Evolutionary conservation across 2,329 filamentous ascomycete species (phyloP).

Genomic region (Verticillium zaregamsianum): DNA sequence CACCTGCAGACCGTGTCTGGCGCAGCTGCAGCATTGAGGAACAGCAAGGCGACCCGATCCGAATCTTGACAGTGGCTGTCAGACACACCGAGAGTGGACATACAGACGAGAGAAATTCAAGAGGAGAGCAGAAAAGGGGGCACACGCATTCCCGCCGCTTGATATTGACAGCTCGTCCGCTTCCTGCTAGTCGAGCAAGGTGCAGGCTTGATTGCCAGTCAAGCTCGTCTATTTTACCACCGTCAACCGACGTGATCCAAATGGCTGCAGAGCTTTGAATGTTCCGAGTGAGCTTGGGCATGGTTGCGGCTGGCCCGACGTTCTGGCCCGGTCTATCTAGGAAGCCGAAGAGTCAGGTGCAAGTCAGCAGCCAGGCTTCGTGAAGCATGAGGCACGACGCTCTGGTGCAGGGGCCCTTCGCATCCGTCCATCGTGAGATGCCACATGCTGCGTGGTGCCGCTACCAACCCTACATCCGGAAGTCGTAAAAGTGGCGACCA

Average conservation of each 20-base stretch:
- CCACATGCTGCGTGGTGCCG: neutral
- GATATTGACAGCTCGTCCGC: neutral
- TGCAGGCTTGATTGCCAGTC: neutral
- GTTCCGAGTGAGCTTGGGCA: neutral
- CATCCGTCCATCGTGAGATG: neutral
- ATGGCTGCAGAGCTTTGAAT: neutral
- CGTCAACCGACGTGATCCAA: neutral
- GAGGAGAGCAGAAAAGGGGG: neutral
- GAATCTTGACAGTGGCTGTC: no score
- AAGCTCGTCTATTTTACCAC: neutral
- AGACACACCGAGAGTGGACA: no score
- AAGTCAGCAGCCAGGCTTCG: neutral
- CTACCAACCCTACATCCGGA: neutral
- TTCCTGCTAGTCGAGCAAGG: neutral
- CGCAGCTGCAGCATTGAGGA: neutral
- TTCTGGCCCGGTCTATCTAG: neutral
- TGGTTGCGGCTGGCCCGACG: neutral
- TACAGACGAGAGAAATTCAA: no score
- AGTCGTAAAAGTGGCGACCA: slow-evolving; percentile 3
- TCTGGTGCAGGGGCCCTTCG: neutral
- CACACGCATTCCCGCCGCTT: neutral
- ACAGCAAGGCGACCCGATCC: no score
- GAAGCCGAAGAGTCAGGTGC: neutral
- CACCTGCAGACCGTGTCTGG: neutral
- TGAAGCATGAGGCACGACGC: neutral